Evolutionary conservation across 2,329 filamentous ascomycete species (phyloP).

Genomic region (Neopestalotiopsis clavispora): DNA sequence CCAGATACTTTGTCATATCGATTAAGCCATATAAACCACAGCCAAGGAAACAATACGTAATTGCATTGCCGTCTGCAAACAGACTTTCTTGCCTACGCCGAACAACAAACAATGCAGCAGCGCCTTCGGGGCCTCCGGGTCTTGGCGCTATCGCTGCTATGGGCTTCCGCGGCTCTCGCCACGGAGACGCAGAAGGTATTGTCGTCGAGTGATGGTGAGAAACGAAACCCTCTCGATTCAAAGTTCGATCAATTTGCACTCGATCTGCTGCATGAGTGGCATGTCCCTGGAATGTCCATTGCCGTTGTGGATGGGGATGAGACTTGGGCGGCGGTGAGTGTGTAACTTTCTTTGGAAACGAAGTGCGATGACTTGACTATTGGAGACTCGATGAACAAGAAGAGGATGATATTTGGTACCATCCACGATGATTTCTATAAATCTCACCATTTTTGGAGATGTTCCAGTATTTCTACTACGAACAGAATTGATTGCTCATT

Average conservation of each 20-base stretch:
- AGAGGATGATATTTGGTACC: no score
- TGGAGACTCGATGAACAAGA: no score
- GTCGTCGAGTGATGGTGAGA: not conserved
- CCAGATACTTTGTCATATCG: no score
- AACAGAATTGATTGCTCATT: no score
- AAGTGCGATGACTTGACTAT: not conserved
- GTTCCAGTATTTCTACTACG: no score
- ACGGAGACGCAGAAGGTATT: conserved; percentile 17
- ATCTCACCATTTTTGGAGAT: not conserved
- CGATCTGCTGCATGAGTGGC: conserved; percentile 41
- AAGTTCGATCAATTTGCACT: conserved; percentile 22
- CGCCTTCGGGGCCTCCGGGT: not conserved
- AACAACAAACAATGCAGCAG: not conserved
- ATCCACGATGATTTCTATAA: no score
- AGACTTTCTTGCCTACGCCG: not conserved
- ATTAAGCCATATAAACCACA: no score
- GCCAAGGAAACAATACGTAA: no score
- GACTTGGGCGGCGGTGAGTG: conserved; percentile 43
- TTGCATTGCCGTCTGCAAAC: no score
- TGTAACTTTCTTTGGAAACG: not conserved
- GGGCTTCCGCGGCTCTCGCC: conserved; percentile 4
- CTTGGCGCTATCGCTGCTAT: conserved; percentile 4
- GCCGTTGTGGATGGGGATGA: conserved; percentile 51
- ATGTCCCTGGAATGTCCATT: conserved; percentile 54
- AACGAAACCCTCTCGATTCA: conserved; percentile 22